Evolutionary conservation across 2,329 filamentous ascomycete genomes (phyloP).

Genomic region (Colletotrichum camelliae): DNA sequence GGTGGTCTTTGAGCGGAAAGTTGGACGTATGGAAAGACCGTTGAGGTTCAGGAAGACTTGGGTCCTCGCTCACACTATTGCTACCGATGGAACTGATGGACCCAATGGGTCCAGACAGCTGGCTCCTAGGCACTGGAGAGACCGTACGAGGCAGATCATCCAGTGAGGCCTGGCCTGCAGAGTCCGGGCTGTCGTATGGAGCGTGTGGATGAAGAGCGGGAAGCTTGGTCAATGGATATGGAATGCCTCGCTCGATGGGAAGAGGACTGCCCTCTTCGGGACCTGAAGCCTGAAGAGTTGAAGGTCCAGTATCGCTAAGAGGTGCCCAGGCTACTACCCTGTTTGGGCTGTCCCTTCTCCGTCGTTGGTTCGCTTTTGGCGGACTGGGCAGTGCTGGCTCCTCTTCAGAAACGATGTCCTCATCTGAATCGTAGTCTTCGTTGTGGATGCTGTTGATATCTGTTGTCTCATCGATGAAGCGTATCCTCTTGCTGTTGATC

Average conservation of each 20-base stretch:
- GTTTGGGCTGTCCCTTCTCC: neutral
- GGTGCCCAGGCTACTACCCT: neutral
- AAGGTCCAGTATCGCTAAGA: neutral
- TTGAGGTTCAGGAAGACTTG: neutral
- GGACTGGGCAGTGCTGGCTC: neutral
- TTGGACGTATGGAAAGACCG: neutral
- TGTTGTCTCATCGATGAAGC: slow-evolving; percentile 11
- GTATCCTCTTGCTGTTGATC: neutral
- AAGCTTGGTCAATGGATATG: neutral
- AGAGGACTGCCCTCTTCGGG: neutral
- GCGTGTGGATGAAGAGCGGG: neutral
- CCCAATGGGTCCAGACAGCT: neutral
- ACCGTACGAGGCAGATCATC: neutral
- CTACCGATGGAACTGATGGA: slow-evolving; percentile 1
- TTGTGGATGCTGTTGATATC: slow-evolving; percentile 3
- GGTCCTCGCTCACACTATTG: neutral
- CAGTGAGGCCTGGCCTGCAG: neutral
- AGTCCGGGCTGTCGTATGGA: neutral
- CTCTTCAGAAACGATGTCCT: neutral
- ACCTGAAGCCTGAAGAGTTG: rapidly evolving
- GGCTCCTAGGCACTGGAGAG: neutral
- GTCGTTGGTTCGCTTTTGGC: neutral
- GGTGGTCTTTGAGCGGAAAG: neutral
- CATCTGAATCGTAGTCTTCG: slow-evolving; percentile 1
- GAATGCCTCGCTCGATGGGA: neutral